Evolutionary conservation across 2,329 filamentous ascomycete genomes (phyloP).

Genomic region (Botrytis galanthina): DNA sequence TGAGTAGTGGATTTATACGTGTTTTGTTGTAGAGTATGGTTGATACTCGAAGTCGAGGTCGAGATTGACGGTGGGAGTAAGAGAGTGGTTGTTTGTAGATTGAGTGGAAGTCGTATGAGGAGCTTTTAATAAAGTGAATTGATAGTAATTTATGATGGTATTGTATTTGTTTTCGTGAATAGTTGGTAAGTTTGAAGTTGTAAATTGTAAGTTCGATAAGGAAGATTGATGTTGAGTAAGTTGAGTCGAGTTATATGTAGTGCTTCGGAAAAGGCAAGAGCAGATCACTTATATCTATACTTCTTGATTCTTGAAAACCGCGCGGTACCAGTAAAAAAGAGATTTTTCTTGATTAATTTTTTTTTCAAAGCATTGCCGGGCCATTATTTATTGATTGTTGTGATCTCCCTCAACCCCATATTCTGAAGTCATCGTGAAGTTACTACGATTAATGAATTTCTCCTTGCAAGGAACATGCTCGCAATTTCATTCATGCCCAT

Average conservation of each 20-base stretch:
- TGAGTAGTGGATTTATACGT: background rate
- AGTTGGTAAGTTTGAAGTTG: background rate
- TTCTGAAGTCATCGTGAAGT: constrained; percentile 8
- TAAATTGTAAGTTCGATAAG: background rate
- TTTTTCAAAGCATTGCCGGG: background rate
- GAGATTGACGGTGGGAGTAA: background rate
- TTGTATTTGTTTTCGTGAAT: background rate
- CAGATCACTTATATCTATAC: constrained; percentile 7
- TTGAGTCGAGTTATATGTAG: background rate
- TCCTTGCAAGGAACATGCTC: constrained; percentile 3
- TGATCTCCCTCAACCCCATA: constrained; percentile 1
- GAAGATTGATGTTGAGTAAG: background rate
- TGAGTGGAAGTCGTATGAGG: background rate
- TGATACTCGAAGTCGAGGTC: background rate
- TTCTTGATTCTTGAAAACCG: background rate
- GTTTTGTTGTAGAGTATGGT: background rate
- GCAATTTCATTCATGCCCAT: constrained; percentile 13
- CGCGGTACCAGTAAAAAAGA: background rate
- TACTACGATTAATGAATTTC: background rate
- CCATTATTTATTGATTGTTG: constrained; percentile 12
- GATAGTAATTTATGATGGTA: constrained; percentile 13
- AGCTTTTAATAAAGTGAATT: background rate
- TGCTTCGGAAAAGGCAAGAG: background rate
- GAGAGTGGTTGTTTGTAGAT: background rate
- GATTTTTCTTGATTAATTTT: background rate